Evolutionary conservation across 2,329 filamentous ascomycete species (phyloP).

Genomic region (Fusarium metavorans): DNA sequence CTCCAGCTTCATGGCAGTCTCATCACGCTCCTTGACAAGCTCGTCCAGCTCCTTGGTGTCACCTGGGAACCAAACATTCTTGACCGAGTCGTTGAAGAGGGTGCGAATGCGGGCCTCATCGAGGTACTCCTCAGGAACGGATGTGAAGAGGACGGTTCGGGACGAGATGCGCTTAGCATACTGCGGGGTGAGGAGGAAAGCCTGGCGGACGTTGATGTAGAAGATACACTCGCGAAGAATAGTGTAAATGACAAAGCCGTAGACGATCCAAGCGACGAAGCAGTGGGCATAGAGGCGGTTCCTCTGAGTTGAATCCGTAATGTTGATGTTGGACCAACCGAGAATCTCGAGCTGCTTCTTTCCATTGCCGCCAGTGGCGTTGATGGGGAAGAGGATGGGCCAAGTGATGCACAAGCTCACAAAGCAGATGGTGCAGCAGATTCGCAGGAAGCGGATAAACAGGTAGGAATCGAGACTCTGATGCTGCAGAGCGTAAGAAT

Average conservation of each 20-base stretch:
- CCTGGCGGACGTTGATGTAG: conserved; percentile 94
- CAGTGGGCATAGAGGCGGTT: conserved; percentile 83
- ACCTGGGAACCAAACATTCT: conserved; percentile 85
- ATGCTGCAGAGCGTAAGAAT: conserved; percentile 86
- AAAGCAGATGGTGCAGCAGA: conserved; percentile 81
- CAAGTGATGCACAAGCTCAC: conserved; percentile 85
- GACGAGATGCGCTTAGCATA: conserved; percentile 89
- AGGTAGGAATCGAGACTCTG: conserved; percentile 91
- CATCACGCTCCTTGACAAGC: conserved; percentile 81
- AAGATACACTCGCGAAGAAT: conserved; percentile 91
- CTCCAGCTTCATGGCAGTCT: conserved; percentile 82
- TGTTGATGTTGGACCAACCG: conserved; percentile 56
- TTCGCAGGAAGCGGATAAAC: conserved; percentile 86
- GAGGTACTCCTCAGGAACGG: conserved; percentile 82
- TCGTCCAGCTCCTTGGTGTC: conserved; percentile 81
- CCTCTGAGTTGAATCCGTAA: conserved; percentile 61
- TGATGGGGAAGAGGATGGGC: conserved; percentile 86
- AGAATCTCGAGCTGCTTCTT: conserved; percentile 70
- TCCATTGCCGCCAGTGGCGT: conserved; percentile 80
- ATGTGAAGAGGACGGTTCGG: conserved; percentile 91
- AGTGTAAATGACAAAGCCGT: conserved; percentile 89
- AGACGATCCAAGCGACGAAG: conserved; percentile 85
- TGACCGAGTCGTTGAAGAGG: conserved; percentile 83
- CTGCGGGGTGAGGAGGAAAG: conserved; percentile 87
- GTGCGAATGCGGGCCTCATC: conserved; percentile 78